phyloP scores from a whole-genome alignment of 2,329 filamentous ascomycete species.

The Metarhizium brunneum region DNA sequence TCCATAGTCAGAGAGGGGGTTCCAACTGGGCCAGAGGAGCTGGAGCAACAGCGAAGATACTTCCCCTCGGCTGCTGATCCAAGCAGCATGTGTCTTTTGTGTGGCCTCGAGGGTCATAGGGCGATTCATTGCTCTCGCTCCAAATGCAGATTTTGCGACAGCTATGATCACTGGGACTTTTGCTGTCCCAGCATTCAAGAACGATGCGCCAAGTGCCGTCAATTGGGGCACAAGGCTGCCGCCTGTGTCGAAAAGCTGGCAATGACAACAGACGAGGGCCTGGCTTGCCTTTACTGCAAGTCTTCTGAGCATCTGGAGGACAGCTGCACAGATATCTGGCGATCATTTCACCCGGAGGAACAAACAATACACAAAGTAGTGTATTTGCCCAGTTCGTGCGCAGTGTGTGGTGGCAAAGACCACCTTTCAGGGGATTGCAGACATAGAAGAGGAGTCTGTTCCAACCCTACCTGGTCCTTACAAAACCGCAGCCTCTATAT shows the following conservation, averaged over 20 bases:
- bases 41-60: constrained; percentile 34
- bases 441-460: constrained; percentile 10
- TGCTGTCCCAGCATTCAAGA: constrained; percentile 38
- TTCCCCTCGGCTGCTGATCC: constrained; percentile 39
- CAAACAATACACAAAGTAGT: constrained; percentile 37
- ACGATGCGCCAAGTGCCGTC: constrained; percentile 51
- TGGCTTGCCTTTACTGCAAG: constrained; percentile 53
- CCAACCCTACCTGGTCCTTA: constrained; percentile 42
- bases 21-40: constrained; percentile 22
- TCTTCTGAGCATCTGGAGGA: constrained; percentile 47
- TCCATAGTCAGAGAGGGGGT: constrained; percentile 12
- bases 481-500: constrained; percentile 39
- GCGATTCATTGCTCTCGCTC: constrained; percentile 33
- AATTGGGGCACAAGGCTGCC: constrained; percentile 46
- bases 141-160: constrained; percentile 39
- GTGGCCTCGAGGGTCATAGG: constrained; percentile 38
- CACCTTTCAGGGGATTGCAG: constrained; percentile 52
- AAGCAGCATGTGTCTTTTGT: constrained; percentile 40
- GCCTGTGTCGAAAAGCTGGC: constrained; percentile 48
- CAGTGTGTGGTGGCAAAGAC: constrained; percentile 40
- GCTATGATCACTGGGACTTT: constrained; percentile 35
- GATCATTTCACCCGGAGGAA: constrained; percentile 37
- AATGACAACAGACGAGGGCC: constrained; percentile 40
- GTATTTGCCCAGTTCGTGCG: constrained; percentile 43
- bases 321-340: constrained; percentile 52